Evolutionary conservation across 441 rosid species (phyloP).

Genomic region (Isatis lusitanica): DNA sequence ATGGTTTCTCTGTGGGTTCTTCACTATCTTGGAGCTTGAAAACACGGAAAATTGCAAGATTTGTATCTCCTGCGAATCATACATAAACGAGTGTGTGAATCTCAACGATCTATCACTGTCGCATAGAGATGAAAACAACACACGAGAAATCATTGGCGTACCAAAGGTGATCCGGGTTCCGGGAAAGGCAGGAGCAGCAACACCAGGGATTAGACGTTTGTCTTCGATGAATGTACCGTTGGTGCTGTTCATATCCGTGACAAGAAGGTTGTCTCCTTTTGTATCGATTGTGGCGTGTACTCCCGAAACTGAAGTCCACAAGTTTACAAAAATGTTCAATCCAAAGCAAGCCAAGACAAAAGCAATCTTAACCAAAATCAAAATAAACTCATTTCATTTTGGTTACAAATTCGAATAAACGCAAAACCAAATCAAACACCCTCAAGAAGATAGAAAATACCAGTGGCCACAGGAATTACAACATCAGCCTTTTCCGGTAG

Average conservation of each 20-base stretch:
- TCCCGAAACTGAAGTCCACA: conserved; percentile 57
- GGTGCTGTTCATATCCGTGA: conserved; percentile 80
- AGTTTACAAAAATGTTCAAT: background rate
- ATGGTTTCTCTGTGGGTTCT: conserved; percentile 35
- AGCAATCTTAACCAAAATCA: background rate
- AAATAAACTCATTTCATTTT: background rate
- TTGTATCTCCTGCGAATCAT: conserved; percentile 53
- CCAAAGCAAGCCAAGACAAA: background rate
- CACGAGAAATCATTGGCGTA: conserved; percentile 11
- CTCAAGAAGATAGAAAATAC: conserved; percentile 31
- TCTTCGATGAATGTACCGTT: conserved; percentile 80
- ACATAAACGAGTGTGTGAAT: background rate
- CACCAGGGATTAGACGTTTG: conserved; percentile 68
- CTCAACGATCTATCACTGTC: background rate
- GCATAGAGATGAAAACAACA: background rate
- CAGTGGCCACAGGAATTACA: conserved; percentile 89
- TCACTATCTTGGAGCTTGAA: conserved; percentile 50
- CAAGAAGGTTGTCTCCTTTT: conserved; percentile 56
- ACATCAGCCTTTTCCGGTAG: conserved; percentile 76
- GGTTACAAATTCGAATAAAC: background rate
- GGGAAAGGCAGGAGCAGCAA: conserved; percentile 47
- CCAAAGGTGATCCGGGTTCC: conserved; percentile 74
- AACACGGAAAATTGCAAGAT: conserved; percentile 71
- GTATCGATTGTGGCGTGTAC: conserved; percentile 76
- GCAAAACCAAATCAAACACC: background rate